Evolutionary conservation across 2,329 filamentous ascomycete genomes (phyloP).

Genomic region (Sporothrix protearum): DNA sequence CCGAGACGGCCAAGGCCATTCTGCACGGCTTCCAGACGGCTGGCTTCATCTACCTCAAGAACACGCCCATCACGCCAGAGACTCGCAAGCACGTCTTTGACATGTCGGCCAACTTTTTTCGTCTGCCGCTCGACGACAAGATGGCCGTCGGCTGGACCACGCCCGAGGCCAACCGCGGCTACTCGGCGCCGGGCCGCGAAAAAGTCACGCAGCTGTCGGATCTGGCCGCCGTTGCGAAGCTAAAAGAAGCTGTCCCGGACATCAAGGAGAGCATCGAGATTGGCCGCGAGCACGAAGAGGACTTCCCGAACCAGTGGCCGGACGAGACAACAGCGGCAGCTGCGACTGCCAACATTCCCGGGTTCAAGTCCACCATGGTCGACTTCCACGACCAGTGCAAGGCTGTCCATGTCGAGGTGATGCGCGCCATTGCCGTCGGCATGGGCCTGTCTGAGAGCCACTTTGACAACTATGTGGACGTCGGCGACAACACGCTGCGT

Average conservation of each 20-base stretch:
- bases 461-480: conserved; percentile 73
- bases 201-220: conserved; percentile 62
- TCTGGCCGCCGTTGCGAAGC: conserved; percentile 52
- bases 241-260: conserved; percentile 58
- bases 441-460: conserved; percentile 67
- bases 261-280: conserved; percentile 64
- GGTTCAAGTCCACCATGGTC: conserved; percentile 70
- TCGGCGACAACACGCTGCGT: conserved; percentile 66
- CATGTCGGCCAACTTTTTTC: conserved; percentile 68
- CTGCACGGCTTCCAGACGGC: conserved; percentile 77
- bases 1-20: conserved; percentile 65
- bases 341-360: conserved; percentile 45
- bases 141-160: conserved; percentile 66
- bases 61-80: conserved; percentile 65
- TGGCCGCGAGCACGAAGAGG: conserved; percentile 56
- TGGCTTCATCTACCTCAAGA: conserved; percentile 84
- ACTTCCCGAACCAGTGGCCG: conserved; percentile 75
- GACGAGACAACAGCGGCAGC: conserved; percentile 44
- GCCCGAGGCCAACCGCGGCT: conserved; percentile 69
- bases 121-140: conserved; percentile 59
- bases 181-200: conserved; percentile 66
- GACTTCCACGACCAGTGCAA: conserved; percentile 73
- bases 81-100: conserved; percentile 61
- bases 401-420: conserved; percentile 68
- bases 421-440: conserved; percentile 80